Evolutionary conservation across 306 rosid species (phyloP).

Genomic region (Trifolium pratense): DNA sequence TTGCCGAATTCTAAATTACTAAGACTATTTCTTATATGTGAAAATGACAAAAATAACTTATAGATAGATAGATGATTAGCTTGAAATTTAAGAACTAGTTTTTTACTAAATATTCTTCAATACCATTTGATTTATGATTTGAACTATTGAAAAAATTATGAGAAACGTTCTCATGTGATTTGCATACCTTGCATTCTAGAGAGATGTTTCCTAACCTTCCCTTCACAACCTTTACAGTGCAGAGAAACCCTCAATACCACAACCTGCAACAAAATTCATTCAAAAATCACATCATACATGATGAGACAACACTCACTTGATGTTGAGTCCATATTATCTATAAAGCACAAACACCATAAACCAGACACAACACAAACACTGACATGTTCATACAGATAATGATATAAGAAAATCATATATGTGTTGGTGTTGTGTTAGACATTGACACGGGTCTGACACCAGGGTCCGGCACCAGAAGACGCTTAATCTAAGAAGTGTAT

Average conservation of each 20-base stretch:
- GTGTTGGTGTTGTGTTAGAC: too few relatives aligned
- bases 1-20: too few relatives aligned
- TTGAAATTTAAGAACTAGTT: not conserved
- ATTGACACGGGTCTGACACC: too few relatives aligned
- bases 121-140: not conserved
- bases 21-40: too few relatives aligned
- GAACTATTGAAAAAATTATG: not conserved
- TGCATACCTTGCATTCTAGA: constrained; percentile 86
- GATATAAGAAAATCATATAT: too few relatives aligned
- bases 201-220: constrained; percentile 91
- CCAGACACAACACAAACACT: too few relatives aligned
- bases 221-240: constrained; percentile 96
- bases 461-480: too few relatives aligned
- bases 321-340: not conserved
- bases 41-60: too few relatives aligned
- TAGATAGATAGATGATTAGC: not conserved
- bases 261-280: constrained; percentile 55
- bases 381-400: too few relatives aligned
- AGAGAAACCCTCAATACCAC: constrained; percentile 91
- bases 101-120: not conserved
- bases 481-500: too few relatives aligned
- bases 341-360: too few relatives aligned
- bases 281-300: not conserved
- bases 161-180: not conserved
- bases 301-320: not conserved